Conservation (phyloP, 441 rosid species). For the Arabidopsis hybrid region DNA sequence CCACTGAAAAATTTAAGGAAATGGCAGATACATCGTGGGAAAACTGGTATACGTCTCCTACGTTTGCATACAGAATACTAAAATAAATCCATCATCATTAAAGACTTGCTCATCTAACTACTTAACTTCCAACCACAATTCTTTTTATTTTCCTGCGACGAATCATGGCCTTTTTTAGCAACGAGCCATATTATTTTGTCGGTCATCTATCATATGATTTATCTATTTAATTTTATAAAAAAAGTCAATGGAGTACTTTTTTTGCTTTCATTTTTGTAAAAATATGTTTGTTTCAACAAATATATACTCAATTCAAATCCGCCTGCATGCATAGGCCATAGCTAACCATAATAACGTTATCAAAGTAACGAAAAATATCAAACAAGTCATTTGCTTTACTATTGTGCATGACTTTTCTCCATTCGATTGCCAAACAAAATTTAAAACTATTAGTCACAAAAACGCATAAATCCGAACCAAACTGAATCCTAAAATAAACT, state of each 20-base stretch:
- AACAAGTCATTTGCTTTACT: background rate
- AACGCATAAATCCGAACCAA: no score
- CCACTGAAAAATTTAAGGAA: slow-evolving; percentile 7
- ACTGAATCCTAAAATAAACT: no score
- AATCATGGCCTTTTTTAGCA: slow-evolving; percentile 21
- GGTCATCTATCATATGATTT: slow-evolving; percentile 24
- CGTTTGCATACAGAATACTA: slow-evolving; percentile 23
- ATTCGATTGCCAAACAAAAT: no score
- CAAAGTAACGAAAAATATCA: background rate
- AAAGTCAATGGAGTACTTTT: background rate
- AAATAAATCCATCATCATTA: background rate
- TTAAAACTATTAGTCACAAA: no score
- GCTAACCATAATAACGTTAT: background rate
- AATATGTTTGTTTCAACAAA: background rate
- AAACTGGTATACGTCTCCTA: slow-evolving; percentile 18
- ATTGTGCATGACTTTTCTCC: background rate
- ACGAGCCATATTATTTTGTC: background rate
- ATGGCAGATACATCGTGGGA: slow-evolving; percentile 24
- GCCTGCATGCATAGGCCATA: background rate
- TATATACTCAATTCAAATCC: background rate
- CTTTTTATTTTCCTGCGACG: slow-evolving; percentile 5
- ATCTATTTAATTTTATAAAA: background rate
- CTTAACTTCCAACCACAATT: slow-evolving; percentile 43
- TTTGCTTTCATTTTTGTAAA: background rate
- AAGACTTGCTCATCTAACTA: slow-evolving; percentile 25